Evolutionary conservation across 2,329 filamentous ascomycete genomes (phyloP).

Genomic region (Diplocarpon rosae): DNA sequence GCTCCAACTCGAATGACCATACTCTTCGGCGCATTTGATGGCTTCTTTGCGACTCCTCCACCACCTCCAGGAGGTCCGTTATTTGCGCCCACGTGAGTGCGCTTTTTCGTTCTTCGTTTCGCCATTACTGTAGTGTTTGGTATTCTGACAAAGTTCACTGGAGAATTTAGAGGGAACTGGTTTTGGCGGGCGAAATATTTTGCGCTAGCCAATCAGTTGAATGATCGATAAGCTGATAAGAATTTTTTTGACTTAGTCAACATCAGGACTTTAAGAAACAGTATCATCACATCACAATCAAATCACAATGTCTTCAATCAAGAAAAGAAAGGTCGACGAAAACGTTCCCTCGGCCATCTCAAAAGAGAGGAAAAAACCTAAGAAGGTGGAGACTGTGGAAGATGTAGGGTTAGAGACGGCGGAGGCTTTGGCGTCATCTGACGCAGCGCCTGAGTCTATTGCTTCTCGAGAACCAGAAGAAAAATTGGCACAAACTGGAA

Average conservation of each 20-base stretch:
- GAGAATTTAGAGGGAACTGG: constrained; percentile 17
- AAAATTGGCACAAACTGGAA: constrained; percentile 12
- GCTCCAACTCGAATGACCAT: constrained; percentile 98
- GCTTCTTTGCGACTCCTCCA: constrained; percentile 45
- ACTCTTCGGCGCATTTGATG: constrained; percentile 67
- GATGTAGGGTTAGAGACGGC: constrained; percentile 6
- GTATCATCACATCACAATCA: not conserved
- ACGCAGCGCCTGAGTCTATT: constrained; percentile 13
- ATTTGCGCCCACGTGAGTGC: constrained; percentile 65
- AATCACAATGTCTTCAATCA: constrained; percentile 24
- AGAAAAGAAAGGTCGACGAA: constrained; percentile 25
- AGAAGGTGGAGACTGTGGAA: constrained; percentile 1
- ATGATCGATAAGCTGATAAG: constrained; percentile 26
- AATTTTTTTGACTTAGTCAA: constrained; percentile 9
- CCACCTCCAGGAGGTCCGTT: constrained; percentile 39
- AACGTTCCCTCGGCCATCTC: constrained; percentile 12
- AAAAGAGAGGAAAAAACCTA: constrained; percentile 13
- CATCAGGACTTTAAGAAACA: not conserved
- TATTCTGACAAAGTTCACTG: constrained; percentile 10
- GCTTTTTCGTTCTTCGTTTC: constrained; percentile 72
- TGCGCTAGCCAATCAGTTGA: constrained; percentile 21
- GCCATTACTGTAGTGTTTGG: constrained; percentile 48
- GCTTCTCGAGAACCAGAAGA: constrained; percentile 16
- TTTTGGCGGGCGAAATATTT: constrained; percentile 15
- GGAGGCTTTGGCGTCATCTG: constrained; percentile 8